phyloP scores from a whole-genome alignment of 805 yeast species.

The Saccharomycopsis sp. region DNA sequence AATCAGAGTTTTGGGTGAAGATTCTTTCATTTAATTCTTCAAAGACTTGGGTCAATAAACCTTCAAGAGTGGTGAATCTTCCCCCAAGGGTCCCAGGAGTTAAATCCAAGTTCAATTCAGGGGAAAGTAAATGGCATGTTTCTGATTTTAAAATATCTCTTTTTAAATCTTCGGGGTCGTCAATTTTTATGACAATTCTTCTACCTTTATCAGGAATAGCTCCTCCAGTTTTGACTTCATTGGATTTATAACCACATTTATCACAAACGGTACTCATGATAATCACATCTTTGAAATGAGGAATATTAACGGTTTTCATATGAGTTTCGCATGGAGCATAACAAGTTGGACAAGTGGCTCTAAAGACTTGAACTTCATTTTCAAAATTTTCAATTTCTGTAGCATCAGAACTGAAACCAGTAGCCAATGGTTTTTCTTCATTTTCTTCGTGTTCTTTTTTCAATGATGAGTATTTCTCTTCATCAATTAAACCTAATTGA shows the following conservation, averaged over 20 bases:
- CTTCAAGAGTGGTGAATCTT: conserved; percentile 94
- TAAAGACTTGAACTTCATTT: conserved; percentile 88
- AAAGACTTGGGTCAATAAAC: conserved; percentile 75
- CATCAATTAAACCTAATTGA: conserved; percentile 65
- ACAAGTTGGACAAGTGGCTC: conserved; percentile 90
- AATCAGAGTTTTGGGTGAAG: conserved; percentile 76
- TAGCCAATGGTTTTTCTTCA: conserved; percentile 29
- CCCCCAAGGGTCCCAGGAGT: conserved; percentile 98
- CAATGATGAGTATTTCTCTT: conserved; percentile 27
- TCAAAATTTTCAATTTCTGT: conserved; percentile 76
- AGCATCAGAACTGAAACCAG: conserved; percentile 57
- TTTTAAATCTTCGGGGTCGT: conserved; percentile 77
- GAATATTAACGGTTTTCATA: conserved; percentile 94
- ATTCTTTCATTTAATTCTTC: conserved; percentile 85
- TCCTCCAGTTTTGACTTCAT: conserved; percentile 98
- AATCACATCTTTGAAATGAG: conserved; percentile 95
- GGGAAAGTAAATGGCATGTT: conserved; percentile 76
- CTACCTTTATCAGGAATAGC: conserved; percentile 83
- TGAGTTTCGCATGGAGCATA: conserved; percentile 75
- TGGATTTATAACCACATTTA: conserved; percentile 88
- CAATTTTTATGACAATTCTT: conserved; percentile 61
- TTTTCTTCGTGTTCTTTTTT: conserved; percentile 22
- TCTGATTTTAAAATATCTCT: conserved; percentile 93
- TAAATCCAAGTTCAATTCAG: conserved; percentile 83
- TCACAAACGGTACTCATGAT: conserved; percentile 93